A percentile compares a stretch with the other conserved stretches of the same genome.
Conservation (phyloP, 768 basidiomycete species). For the Phylloporus sp. region DNA sequence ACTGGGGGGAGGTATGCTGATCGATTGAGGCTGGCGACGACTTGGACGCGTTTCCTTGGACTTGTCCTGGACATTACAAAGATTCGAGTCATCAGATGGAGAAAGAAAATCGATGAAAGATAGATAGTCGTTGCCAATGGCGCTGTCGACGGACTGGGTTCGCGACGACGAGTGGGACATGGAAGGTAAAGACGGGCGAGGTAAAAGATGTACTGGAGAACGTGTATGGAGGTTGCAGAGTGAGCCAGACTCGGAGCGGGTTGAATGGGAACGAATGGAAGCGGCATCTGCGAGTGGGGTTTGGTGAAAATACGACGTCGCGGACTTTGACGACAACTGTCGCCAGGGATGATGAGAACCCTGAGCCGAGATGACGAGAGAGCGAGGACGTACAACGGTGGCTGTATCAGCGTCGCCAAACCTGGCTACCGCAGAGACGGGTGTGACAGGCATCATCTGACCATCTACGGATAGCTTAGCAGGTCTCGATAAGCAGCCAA, state of each 20-base stretch:
- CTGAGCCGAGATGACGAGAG: constrained; percentile 1
- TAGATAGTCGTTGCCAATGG: constrained; percentile 32
- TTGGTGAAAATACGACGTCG: constrained; percentile 16
- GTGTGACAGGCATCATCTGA: constrained; percentile 2
- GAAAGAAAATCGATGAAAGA: constrained; percentile 49
- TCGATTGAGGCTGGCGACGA: constrained; percentile 16
- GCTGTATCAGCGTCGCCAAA: constrained; percentile 22
- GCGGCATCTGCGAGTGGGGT: constrained; percentile 2
- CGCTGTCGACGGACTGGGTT: constrained; percentile 16
- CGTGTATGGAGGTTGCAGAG: constrained; percentile 35
- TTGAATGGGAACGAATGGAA: constrained; percentile 22
- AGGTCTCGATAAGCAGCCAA: neutral
- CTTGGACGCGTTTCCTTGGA: constrained; percentile 1
- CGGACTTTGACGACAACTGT: constrained; percentile 17
- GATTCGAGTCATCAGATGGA: constrained; percentile 17
- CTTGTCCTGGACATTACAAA: constrained; percentile 1
- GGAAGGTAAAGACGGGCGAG: constrained; percentile 20
- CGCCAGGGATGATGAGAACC: constrained; percentile 13
- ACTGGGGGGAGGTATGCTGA: constrained; percentile 17
- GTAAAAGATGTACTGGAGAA: constrained; percentile 28
- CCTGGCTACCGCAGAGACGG: constrained; percentile 10
- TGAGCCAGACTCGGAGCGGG: constrained; percentile 29
- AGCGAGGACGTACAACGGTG: constrained; percentile 12
- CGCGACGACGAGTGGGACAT: constrained; percentile 19
- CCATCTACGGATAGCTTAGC: constrained; percentile 11